These are phyloP conservation scores for Albizia julibrissin DNA, from an alignment of 306 rosid species.

Conservation along the genomic window DNA sequence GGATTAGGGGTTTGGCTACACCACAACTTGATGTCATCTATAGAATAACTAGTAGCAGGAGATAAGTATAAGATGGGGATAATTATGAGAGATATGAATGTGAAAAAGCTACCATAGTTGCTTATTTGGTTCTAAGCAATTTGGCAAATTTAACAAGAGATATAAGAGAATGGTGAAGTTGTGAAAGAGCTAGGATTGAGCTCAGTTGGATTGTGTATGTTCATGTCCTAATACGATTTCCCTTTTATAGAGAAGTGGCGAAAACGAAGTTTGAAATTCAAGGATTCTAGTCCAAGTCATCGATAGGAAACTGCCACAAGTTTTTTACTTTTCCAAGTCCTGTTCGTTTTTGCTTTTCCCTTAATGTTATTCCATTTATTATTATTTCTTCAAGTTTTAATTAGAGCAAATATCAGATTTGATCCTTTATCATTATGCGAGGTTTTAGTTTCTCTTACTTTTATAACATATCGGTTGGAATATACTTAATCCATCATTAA, in stretches of 20 bases:
- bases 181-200: no score
- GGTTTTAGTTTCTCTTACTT: no score
- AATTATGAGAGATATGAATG: no score
- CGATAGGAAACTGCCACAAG: background rate
- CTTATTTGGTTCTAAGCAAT: background rate
- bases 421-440: no score
- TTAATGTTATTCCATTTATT: background rate
- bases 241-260: background rate
- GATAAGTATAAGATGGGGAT: no score
- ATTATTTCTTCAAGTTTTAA: no score
- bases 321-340: background rate
- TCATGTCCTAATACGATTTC: background rate
- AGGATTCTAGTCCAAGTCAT: background rate
- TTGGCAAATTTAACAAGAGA: background rate
- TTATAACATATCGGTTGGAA: no score
- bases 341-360: background rate
- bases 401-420: no score
- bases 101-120: background rate
- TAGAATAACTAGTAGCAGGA: slow-evolving; percentile 18
- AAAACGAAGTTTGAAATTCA: background rate
- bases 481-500: no score
- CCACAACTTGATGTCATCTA: slow-evolving; percentile 43
- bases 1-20: slow-evolving; percentile 72
- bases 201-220: background rate
- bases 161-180: background rate